Conservation (phyloP, 2,329 filamentous ascomycete species). For the Xylaria polymorpha region DNA sequence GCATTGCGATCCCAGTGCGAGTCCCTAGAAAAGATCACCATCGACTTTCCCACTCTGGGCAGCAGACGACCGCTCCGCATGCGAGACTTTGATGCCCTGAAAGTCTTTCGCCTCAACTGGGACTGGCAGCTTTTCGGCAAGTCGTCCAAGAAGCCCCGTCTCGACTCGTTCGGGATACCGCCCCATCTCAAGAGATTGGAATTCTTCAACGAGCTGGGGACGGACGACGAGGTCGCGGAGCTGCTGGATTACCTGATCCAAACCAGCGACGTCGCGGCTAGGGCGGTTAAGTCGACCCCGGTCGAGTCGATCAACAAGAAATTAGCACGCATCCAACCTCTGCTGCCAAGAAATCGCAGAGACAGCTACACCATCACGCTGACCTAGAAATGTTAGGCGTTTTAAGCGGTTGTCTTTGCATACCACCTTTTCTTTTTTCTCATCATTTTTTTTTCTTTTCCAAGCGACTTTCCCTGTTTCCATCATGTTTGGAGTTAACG, state of each 20-base stretch:
- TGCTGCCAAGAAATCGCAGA: slow-evolving; percentile 30
- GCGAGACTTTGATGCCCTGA: slow-evolving; percentile 57
- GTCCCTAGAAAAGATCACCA: slow-evolving; percentile 58
- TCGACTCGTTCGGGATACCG: slow-evolving; percentile 61
- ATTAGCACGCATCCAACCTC: slow-evolving; percentile 24
- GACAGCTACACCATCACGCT: slow-evolving; percentile 35
- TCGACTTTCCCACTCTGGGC: slow-evolving; percentile 57
- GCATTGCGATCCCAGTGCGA: slow-evolving; percentile 56
- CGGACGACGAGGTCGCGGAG: slow-evolving; percentile 60
- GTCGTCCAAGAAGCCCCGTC: slow-evolving; percentile 57
- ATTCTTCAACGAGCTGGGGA: slow-evolving; percentile 59
- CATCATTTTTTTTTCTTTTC: background rate
- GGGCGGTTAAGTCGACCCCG: slow-evolving; percentile 54
- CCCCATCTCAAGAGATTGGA: slow-evolving; percentile 59
- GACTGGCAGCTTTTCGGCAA: slow-evolving; percentile 62
- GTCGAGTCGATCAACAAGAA: slow-evolving; percentile 44
- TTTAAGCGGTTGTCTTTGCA: background rate
- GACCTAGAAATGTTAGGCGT: slow-evolving; percentile 14
- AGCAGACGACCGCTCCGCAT: slow-evolving; percentile 57
- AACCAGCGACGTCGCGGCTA: slow-evolving; percentile 53
- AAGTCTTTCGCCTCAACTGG: slow-evolving; percentile 57
- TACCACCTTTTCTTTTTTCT: background rate
- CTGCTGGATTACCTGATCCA: slow-evolving; percentile 57
- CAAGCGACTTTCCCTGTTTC: background rate
- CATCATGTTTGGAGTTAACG: background rate